A percentile compares a stretch with the other conserved stretches of the same genome.
phyloP scores from a whole-genome alignment of 441 rosid genomes.

The Gossypium trilobum region DNA sequence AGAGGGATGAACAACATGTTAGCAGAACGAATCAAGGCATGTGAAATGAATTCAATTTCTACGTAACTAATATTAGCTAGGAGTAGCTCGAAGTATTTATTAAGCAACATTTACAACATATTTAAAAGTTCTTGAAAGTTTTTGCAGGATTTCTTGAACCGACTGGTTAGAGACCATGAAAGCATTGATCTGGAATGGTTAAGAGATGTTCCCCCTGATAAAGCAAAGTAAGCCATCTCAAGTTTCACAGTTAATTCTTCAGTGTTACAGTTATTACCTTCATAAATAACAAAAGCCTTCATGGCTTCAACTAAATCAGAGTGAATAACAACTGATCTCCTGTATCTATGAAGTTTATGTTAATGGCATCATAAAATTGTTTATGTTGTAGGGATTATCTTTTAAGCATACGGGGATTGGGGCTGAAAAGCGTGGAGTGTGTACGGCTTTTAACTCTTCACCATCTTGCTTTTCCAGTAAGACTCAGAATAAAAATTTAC shows the following conservation, averaged over 20 bases:
- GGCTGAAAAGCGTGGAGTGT: constrained; percentile 96
- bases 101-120: not conserved
- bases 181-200: constrained; percentile 89
- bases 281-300: constrained; percentile 7
- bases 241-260: constrained; percentile 9
- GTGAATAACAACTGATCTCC: not conserved
- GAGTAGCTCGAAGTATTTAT: constrained; percentile 16
- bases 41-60: constrained; percentile 11
- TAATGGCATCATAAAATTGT: constrained; percentile 6
- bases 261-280: not conserved
- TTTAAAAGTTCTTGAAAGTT: constrained; percentile 19
- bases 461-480: constrained; percentile 93
- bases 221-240: constrained; percentile 60
- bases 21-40: constrained; percentile 86
- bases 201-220: constrained; percentile 65
- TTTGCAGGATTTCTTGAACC: constrained; percentile 76
- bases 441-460: constrained; percentile 92
- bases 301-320: not conserved
- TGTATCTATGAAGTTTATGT: not conserved
- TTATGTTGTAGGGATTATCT: constrained; percentile 66
- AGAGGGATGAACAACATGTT: constrained; percentile 94
- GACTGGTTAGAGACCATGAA: constrained; percentile 69
- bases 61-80: constrained; percentile 13
- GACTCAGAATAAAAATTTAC: constrained; percentile 24
- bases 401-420: constrained; percentile 76